Evolutionary conservation across 2,329 filamentous ascomycete species (phyloP), one percentile per base, ranked within the genome.

Genomic region (Nothopassalora personata): DNA sequence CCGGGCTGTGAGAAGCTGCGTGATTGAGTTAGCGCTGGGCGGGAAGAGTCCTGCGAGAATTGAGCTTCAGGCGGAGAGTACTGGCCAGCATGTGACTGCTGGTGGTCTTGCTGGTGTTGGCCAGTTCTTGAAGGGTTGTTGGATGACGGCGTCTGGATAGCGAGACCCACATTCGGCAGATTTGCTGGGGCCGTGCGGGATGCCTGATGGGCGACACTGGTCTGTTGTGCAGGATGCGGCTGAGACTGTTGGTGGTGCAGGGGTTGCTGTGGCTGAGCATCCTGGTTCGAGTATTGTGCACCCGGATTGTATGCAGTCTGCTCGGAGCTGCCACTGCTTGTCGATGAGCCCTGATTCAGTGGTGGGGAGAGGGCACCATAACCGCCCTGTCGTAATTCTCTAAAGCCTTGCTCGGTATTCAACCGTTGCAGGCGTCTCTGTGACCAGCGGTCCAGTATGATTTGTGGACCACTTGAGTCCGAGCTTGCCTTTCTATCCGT

Each of bases 351-450:
- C 33, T 34, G 66, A 19, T 28, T 28, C 49, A 34, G 30, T 62
- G 60, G 61, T 63, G 53, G 61, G 31, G 47, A 64, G 60, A 57
- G 66, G 63, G 59, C 59, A 19, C 61, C 60, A 47, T 63, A 59
- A 19, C 67, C 68, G 54, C 68, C 70, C 59, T 72, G 70, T 46
- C 72, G 66, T 65, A 73, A 71, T 63, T 73, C 71, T 49, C 72
- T 66, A 63, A 74, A 74, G 62, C 69, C 71, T 60, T 72, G 70
- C 70, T 74, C 72, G 58, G 72, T 74, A 57, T 73, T 72, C 59
- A 73, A 62, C 59, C 72, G 69, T 66, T 73, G 71, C 68, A 73
- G 67, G 52, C 71, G 69, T 56, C 72, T 68, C 63, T 73, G 70
- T 60, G 69, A 69, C 68, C 68, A 74, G 57, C 72, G 70, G 66